phyloP scores from a whole-genome alignment of 805 yeast genomes.

The Saccharomyces eubayanus region DNA sequence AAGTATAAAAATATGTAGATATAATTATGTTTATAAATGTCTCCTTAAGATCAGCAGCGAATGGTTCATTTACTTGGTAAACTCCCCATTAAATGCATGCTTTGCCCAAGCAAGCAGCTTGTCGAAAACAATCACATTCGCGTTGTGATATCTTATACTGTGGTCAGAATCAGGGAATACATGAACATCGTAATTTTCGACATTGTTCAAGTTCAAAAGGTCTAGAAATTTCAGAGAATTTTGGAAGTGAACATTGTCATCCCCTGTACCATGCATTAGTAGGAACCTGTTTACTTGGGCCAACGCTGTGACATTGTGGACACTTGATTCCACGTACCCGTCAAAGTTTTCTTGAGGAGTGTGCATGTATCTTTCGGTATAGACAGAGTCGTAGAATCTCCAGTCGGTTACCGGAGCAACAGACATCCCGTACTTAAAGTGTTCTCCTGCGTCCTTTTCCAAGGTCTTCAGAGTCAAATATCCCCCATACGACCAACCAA shows the following conservation, averaged over 20 bases:
- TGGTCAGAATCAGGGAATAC: conserved; percentile 81
- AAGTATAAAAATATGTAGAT: background rate
- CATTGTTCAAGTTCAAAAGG: conserved; percentile 53
- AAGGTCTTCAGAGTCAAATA: conserved; percentile 83
- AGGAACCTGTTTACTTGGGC: conserved; percentile 57
- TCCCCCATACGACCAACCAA: conserved; percentile 99
- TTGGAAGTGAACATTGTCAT: conserved; percentile 94
- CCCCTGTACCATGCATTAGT: conserved; percentile 94
- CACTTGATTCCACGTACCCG: conserved; percentile 54
- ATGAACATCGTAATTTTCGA: conserved; percentile 78
- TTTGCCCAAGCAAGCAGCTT: conserved; percentile 56
- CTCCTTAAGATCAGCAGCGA: background rate
- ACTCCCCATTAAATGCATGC: conserved; percentile 49
- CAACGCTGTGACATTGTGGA: conserved; percentile 49
- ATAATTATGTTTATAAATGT: background rate
- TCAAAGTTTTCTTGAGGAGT: conserved; percentile 58
- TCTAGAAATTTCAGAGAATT: conserved; percentile 75
- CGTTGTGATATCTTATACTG: conserved; percentile 63
- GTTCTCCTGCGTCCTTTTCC: conserved; percentile 67
- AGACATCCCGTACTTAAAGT: conserved; percentile 82
- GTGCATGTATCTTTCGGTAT: conserved; percentile 93
- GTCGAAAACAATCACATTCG: conserved; percentile 60
- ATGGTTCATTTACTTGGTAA: conserved; percentile 15
- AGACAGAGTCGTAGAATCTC: conserved; percentile 83
- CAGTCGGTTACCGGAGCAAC: conserved; percentile 98